Evolutionary conservation across 2,329 filamentous ascomycete species (phyloP), one percentile per base, ranked within the genome.

Genomic region (Talaromyces sp.): DNA sequence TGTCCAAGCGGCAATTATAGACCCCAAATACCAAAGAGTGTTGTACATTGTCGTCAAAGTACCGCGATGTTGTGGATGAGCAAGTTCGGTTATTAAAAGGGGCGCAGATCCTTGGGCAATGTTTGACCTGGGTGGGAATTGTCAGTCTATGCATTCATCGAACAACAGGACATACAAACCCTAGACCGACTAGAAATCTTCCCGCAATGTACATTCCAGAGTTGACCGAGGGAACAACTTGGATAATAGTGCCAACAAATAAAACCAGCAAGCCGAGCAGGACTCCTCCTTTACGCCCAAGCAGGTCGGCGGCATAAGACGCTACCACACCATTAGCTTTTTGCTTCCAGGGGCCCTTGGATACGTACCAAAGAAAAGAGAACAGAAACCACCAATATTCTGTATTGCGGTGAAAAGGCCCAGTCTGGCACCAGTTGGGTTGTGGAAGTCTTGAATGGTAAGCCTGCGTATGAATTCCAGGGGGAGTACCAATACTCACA

Each of bases 391-490:
- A 21, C 65, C 65, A 58, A 80, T 77, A 51, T 74, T 72, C 63
- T 79, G 79, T 41, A 79, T 72, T 27, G 78, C 75, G 56, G 75
- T 79, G 65, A 81, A 69, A 13, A 81, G 68, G 61, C 79, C 79
- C 10, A 80, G 71, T 56, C 69, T 72, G 2, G 71, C 71, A 43
- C 75, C 77, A 56, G 65, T 67, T 53, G 72, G 77, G 35, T 76
- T 63, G 14, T 70, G 56, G 62, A 78, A 77, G 54, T 56, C 54
- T 56, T 41, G 56, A 8, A 50, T 35, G 32, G 64, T 66, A 43
- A 65, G 62, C 64, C 32, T 38, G n/a, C 17, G 35, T 24, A 38
- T 24, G 46, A 2, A 14, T 19, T 19, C n/a, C n/a, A 17, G 9
- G 58, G n/a, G 11, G 4, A 21, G 31, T 26, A 21, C 26, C 24